A percentile compares a stretch with the other conserved stretches of the same genome.
Conservation (phyloP, 2,329 filamentous ascomycete genomes). For the Ophiostoma perfectum region DNA sequence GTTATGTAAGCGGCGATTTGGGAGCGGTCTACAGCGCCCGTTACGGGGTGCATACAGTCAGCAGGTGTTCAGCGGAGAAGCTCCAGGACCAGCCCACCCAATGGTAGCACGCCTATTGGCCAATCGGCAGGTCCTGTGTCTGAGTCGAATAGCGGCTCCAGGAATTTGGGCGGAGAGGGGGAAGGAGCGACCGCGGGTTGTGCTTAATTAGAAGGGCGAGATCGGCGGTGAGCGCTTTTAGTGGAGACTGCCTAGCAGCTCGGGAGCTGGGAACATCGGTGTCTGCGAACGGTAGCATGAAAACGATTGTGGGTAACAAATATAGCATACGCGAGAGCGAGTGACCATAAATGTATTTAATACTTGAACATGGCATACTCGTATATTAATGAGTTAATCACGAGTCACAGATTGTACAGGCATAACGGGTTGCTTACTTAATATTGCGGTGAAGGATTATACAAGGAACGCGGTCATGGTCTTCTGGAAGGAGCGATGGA, state of each 20-base stretch:
- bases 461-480: background rate
- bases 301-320: too few relatives aligned
- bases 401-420: too few relatives aligned
- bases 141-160: constrained; percentile 10
- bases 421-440: too few relatives aligned
- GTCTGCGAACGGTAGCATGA: background rate
- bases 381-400: too few relatives aligned
- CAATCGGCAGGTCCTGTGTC: constrained; percentile 11
- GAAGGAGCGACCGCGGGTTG: constrained; percentile 6
- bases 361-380: too few relatives aligned
- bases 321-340: too few relatives aligned
- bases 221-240: constrained; percentile 19
- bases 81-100: constrained; percentile 1
- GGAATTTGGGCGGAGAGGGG: constrained; percentile 1
- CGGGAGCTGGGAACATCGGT: background rate
- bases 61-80: background rate
- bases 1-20: background rate
- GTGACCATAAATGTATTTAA: too few relatives aligned
- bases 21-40: background rate
- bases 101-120: constrained; percentile 15
- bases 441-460: too few relatives aligned
- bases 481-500: background rate
- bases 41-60: background rate
- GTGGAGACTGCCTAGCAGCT: background rate
- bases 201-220: constrained; percentile 16